Conservation (phyloP, 2,329 filamentous ascomycete genomes). For the Paraphoma chrysanthemicola region DNA sequence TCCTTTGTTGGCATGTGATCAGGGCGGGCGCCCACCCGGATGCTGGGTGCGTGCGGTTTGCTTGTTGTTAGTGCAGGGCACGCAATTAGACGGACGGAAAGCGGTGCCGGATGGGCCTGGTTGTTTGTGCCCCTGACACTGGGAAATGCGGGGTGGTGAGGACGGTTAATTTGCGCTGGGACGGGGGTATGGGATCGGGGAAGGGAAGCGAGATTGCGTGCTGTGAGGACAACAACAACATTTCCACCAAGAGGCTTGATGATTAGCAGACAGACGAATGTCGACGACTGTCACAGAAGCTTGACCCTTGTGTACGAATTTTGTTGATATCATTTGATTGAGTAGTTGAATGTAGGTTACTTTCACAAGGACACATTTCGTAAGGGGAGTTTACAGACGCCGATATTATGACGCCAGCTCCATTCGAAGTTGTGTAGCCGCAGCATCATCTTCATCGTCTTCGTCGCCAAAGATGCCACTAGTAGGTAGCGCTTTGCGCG, state of each 20-base stretch:
- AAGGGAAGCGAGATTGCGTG: neutral
- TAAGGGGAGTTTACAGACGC: too few species aligned
- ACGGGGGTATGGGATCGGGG: neutral
- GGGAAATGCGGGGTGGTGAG: neutral
- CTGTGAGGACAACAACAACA: neutral
- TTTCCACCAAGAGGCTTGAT: neutral
- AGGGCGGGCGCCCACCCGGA: too few species aligned
- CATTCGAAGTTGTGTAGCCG: neutral
- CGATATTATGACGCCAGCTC: neutral
- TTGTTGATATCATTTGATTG: too few species aligned
- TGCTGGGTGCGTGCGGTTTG: too few species aligned
- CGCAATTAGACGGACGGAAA: neutral
- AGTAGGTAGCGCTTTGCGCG: constrained; percentile 1
- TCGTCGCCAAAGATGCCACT: constrained; percentile 21
- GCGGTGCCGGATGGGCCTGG: neutral
- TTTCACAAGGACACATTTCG: neutral
- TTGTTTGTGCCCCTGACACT: neutral
- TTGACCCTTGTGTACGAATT: too few species aligned
- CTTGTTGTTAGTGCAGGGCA: too few species aligned
- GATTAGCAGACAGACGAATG: neutral
- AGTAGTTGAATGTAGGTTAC: too few species aligned
- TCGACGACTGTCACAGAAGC: too few species aligned
- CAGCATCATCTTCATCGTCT: neutral
- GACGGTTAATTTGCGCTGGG: neutral
- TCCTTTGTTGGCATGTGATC: too few species aligned